phyloP scores from a whole-genome alignment of 1,284 basidiomycete genomes.

The Fistulina hepatica region DNA sequence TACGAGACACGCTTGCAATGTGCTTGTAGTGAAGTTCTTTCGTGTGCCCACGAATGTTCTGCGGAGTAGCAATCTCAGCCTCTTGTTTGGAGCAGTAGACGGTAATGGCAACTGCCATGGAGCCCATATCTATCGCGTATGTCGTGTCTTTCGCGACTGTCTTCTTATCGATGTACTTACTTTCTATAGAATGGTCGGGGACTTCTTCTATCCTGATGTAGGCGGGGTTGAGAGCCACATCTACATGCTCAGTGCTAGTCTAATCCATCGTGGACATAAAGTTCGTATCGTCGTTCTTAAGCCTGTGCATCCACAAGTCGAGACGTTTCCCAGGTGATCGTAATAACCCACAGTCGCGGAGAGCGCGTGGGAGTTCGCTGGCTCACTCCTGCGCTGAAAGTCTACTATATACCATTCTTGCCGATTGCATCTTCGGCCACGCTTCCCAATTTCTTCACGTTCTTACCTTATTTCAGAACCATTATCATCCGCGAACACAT shows the following conservation, averaged over 20 bases:
- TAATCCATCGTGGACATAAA: slow-evolving; percentile 80
- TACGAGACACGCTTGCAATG: too few relatives aligned
- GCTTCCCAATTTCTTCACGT: slow-evolving; percentile 88
- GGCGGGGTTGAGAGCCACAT: slow-evolving; percentile 98
- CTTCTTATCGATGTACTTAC: slow-evolving; percentile 3
- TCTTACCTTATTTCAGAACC: slow-evolving; percentile 82
- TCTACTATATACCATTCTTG: slow-evolving; percentile 88
- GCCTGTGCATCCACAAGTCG: slow-evolving; percentile 4
- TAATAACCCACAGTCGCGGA: slow-evolving; percentile 90
- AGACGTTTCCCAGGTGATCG: slow-evolving; percentile 62
- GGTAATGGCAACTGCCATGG: too few relatives aligned
- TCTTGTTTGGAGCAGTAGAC: too few relatives aligned
- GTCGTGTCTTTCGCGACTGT: slow-evolving; percentile 6
- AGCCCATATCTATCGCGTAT: slow-evolving; percentile 21
- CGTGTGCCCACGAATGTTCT: too few relatives aligned
- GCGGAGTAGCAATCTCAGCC: too few relatives aligned
- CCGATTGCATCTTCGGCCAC: slow-evolving; percentile 87
- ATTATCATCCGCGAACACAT: slow-evolving; percentile 86
- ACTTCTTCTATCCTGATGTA: slow-evolving; percentile 93
- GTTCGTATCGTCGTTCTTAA: slow-evolving; percentile 28
- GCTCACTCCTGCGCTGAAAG: slow-evolving; percentile 78
- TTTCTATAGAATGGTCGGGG: slow-evolving; percentile 75
- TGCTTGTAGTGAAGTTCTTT: too few relatives aligned
- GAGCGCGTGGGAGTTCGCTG: slow-evolving; percentile 84
- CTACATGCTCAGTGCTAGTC: slow-evolving; percentile 81